These are phyloP conservation scores for Botryosphaeria agaves DNA, from an alignment of 2,329 filamentous ascomycete species.

Conservation along the genomic window DNA sequence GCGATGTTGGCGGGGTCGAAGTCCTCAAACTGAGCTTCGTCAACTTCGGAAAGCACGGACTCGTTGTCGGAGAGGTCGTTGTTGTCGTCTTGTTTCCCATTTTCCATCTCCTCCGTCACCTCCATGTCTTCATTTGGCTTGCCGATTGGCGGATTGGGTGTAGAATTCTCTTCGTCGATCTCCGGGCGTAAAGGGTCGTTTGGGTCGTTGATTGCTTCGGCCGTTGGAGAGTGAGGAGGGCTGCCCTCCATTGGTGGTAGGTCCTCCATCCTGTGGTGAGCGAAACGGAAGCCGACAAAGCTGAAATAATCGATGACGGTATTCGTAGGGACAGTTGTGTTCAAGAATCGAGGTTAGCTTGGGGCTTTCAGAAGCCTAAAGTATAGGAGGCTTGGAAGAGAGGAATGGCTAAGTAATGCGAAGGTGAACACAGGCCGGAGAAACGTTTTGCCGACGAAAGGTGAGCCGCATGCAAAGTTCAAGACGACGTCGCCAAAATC, in stretches of 20 bases:
- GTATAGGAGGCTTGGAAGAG: too few relatives aligned
- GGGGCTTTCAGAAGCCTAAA: too few relatives aligned
- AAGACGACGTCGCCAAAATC: conserved; percentile 2
- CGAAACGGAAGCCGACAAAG: too few relatives aligned
- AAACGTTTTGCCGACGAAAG: not conserved
- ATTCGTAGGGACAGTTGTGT: too few relatives aligned
- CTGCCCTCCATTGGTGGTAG: conserved; percentile 13
- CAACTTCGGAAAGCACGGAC: conserved; percentile 44
- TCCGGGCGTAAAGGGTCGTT: conserved; percentile 26
- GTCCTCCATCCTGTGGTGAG: conserved; percentile 26
- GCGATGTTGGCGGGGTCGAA: conserved; percentile 44
- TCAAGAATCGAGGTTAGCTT: too few relatives aligned
- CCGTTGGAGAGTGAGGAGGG: conserved; percentile 21
- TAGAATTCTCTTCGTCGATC: conserved; percentile 30
- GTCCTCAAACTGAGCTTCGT: conserved; percentile 47
- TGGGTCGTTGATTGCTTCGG: conserved; percentile 29
- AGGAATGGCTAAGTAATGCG: not conserved
- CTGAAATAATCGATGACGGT: too few relatives aligned
- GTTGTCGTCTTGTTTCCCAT: conserved; percentile 12
- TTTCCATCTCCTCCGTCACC: conserved; percentile 18
- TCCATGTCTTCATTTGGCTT: conserved; percentile 28
- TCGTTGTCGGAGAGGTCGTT: conserved; percentile 39
- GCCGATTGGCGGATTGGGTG: conserved; percentile 23
- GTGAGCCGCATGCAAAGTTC: not conserved
- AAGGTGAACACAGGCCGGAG: not conserved